Evolutionary conservation across 2,329 filamentous ascomycete genomes (phyloP), one percentile per base, ranked within the genome.

Genomic region (Fusarium foetens): DNA sequence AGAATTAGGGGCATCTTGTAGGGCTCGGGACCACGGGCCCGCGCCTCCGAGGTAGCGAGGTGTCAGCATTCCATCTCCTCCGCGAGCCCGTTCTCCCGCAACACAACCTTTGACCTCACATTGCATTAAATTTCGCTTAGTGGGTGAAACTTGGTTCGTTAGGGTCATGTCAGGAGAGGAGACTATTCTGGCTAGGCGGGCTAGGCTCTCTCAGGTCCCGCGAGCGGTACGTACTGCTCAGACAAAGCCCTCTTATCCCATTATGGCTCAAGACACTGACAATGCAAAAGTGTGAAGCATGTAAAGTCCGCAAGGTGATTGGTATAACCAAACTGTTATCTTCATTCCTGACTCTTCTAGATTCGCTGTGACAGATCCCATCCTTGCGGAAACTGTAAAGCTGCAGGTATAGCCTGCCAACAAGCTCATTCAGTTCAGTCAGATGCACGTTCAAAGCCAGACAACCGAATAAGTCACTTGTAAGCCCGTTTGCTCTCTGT

Each of bases 221-320:
- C 58, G 70, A 35, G 70, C 70, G 53, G 70, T 72, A 63, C 46
- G 69, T 68, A 49, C 43, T 42, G 27, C 23, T 48, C 12, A 5
- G 14, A 21, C n/a, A 33, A 21, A 53, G 25, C 13, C 58, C 38
- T 31, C 16, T 27, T 12, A 12, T 45, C 27, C 6, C n/a, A 25
- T 35, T 27, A 17, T 39, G 19, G 27, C 45, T 29, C 33, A 17
- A 7, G 16, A 51, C 8, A n/a, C 55, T 71, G 42, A 70, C 60
- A 19, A 43, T 13, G 19, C 23, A 49, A 59, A 29, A 72, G 70
- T 72, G 70, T 33, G 69, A 72, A 58, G 70, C 55, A 13, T 72
- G 70, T 23, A 72, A 72, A 31, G 51, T 72, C 25, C 66, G 70
- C 41, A 72, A 72, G 69, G 70, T 67, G 51, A 35, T 23, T 41